Base-by-base conservation (phyloP, 306 rosid genomes). In the Vigna mungo region DNA sequence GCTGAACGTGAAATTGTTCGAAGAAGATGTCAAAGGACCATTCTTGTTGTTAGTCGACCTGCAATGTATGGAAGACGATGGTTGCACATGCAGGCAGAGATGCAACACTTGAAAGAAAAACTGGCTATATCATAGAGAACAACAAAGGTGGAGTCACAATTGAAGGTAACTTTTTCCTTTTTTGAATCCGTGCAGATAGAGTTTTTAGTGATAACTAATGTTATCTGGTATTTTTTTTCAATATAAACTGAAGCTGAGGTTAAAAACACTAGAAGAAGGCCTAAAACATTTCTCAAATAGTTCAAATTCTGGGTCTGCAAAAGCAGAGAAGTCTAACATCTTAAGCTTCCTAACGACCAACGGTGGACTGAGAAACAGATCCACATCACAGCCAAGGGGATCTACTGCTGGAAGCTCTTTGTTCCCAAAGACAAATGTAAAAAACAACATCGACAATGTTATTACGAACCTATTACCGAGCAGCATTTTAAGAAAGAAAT, bases 131-230 rank as follows among this genome's bases (percentile, higher is more conserved):
- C 96, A 61, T 97, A 90, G 68, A 90, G 99, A 89, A 89, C 99
- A 77, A 94, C 94, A 5, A 92, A 88, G 82, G 99, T 97, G 81
- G 99, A 95, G 79, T 95, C 92, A 78, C 97, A 87, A 79, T 82
- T 95, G 71, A 95, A 95, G 97, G 99, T 89, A 69, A 75, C 25
- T 34, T 32, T 63, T 62, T 52, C 36, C 36, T 46, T 76, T 21
- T 10, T 39, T 17, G 27, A 56, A 46, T 23, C 48, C 75, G 32
- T 68, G 44, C 23, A 68, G 72, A 52, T 59, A 25, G 53, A 12
- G 9, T 18, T 51, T 17, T 41, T 52, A 41, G 74, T 1, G 5
- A 23, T 76, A 34, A 15, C 63, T 34, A 18, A 39, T 43, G 49
- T 60, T 51, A 20, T 47, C 14, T 72, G 37, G 68, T 82, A 14